Evolutionary conservation across 768 basidiomycete genomes (phyloP).

Genomic region (Mycena rebaudengoi): DNA sequence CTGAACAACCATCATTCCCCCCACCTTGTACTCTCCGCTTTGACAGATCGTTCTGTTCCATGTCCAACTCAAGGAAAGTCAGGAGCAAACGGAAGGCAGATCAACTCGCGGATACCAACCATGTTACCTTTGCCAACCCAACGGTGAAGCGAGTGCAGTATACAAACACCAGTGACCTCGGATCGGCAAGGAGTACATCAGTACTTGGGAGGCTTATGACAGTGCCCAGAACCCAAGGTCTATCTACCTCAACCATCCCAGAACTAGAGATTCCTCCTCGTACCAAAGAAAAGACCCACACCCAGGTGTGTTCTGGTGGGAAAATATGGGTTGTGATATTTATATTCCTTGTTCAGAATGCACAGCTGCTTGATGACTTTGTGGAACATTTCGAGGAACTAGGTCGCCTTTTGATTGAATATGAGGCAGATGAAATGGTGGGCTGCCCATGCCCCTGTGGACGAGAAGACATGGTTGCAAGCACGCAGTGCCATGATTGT

Average conservation of each 20-base stretch:
- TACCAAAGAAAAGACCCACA: not conserved
- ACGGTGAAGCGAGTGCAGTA: not conserved
- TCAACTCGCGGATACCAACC: not conserved
- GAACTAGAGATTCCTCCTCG: not conserved
- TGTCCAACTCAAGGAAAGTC: not conserved
- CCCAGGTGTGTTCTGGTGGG: not conserved
- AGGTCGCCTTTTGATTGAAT: not conserved
- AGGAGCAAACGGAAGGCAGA: not conserved
- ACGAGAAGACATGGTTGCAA: not conserved
- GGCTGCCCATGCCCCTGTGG: not conserved
- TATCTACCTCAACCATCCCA: too few species aligned
- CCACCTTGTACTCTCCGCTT: not conserved
- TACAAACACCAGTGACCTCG: not conserved
- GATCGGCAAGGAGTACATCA: not conserved
- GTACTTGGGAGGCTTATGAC: not conserved
- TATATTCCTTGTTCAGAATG: not conserved
- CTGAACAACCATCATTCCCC: too few species aligned
- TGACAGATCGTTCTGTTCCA: not conserved
- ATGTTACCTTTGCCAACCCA: not conserved
- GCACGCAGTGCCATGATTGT: slow-evolving; percentile 7
- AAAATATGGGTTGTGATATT: not conserved
- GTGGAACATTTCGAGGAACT: not conserved
- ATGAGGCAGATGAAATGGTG: not conserved
- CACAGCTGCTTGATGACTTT: slow-evolving; percentile 7
- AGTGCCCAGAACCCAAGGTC: not conserved